Percentiles rank a stretch among this genome's conserved stretches.
These are phyloP conservation scores for Daldinia bambusicola DNA, from an alignment of 495 filamentous ascomycete species.

Conservation along the genomic window DNA sequence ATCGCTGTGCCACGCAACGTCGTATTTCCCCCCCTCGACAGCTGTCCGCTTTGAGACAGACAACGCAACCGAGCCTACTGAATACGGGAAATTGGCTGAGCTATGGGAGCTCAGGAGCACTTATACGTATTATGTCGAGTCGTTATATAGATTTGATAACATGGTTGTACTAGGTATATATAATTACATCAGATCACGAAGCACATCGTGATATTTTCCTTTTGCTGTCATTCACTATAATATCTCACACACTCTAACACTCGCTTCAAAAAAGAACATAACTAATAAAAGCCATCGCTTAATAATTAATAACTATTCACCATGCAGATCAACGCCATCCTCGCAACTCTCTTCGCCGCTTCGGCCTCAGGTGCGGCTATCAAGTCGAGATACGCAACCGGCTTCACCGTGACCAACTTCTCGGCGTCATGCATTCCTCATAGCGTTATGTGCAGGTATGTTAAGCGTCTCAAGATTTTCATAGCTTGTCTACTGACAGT, in stretches of 20 bases:
- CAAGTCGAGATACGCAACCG: slow-evolving; percentile 14
- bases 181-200: neutral
- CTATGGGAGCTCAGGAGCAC: neutral
- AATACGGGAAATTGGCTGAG: slow-evolving; percentile 12
- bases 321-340: slow-evolving; percentile 31
- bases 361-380: slow-evolving; percentile 27
- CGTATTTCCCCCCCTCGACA: slow-evolving; percentile 20
- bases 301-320: neutral
- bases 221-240: neutral
- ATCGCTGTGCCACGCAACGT: slow-evolving; percentile 26
- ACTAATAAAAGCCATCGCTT: neutral
- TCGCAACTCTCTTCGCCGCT: slow-evolving; percentile 32
- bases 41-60: slow-evolving; percentile 14
- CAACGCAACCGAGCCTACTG: slow-evolving; percentile 17
- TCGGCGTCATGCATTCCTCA: slow-evolving; percentile 38
- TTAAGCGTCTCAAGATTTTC: neutral
- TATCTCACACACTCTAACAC: neutral
- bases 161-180: neutral
- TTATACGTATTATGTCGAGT: neutral
- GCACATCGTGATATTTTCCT: slow-evolving; percentile 8
- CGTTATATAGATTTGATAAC: neutral
- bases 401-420: slow-evolving; percentile 29
- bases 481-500: slow-evolving; percentile 1
- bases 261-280: slow-evolving; percentile 2
- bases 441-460: slow-evolving; percentile 35